A percentile compares a stretch with the other conserved stretches of the same genome.
Evolutionary conservation across 306 rosid species (phyloP).

Genomic region (Acacia melanoxylon): DNA sequence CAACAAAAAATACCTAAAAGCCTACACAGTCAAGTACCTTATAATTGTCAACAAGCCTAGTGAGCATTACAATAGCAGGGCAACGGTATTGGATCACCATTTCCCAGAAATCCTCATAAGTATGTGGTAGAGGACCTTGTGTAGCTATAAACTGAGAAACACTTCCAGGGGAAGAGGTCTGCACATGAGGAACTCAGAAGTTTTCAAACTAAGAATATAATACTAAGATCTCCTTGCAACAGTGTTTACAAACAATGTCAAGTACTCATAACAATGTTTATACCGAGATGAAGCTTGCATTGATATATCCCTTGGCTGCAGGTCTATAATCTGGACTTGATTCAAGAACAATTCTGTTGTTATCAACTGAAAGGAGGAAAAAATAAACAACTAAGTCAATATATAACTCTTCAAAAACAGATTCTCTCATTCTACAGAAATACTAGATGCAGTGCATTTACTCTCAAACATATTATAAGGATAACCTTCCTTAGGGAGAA

Average conservation of each 20-base stretch:
- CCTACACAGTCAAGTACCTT: constrained; percentile 47
- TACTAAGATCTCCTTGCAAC: not conserved
- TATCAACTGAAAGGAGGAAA: constrained; percentile 63
- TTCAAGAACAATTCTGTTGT: constrained; percentile 65
- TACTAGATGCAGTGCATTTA: not conserved
- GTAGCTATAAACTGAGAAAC: constrained; percentile 85
- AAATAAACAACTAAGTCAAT: not conserved
- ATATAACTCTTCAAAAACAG: not conserved
- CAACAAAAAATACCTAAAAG: constrained; percentile 15
- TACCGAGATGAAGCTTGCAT: constrained; percentile 86
- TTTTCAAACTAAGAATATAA: constrained; percentile 21
- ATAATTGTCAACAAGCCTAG: constrained; percentile 76
- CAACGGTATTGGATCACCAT: constrained; percentile 79
- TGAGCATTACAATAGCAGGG: constrained; percentile 90
- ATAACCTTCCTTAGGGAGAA: constrained; percentile 8
- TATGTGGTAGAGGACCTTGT: constrained; percentile 92
- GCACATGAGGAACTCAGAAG: constrained; percentile 31
- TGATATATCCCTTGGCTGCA: constrained; percentile 79
- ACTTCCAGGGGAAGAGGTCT: constrained; percentile 59
- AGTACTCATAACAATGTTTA: not conserved
- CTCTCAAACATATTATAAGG: not conserved
- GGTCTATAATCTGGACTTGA: constrained; percentile 81
- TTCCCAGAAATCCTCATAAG: constrained; percentile 97
- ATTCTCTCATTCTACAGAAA: not conserved
- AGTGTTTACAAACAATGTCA: not conserved